Conservation (phyloP, 768 basidiomycete genomes). For the Chalciporus chontae region DNA sequence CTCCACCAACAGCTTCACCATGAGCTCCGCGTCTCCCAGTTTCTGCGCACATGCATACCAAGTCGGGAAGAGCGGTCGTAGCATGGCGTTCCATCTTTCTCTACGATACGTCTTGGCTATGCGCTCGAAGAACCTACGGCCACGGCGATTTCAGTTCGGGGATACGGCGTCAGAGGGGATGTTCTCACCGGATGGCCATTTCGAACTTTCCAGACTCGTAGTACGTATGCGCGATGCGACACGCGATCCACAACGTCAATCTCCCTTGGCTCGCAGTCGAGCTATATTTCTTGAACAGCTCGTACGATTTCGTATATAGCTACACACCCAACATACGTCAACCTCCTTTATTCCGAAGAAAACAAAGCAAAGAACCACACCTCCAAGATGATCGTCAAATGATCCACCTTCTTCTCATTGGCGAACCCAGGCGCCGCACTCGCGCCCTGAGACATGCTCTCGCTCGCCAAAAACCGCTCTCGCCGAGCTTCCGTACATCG, state of each 20-base stretch:
- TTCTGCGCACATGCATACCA: slow-evolving; percentile 85
- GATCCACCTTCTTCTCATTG: slow-evolving; percentile 93
- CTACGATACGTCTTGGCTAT: slow-evolving; percentile 86
- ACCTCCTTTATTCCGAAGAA: not conserved
- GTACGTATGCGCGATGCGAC: slow-evolving; percentile 86
- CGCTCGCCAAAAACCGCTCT: slow-evolving; percentile 58
- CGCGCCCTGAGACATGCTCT: slow-evolving; percentile 37
- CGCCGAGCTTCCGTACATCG: slow-evolving; percentile 77
- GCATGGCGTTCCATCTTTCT: slow-evolving; percentile 76
- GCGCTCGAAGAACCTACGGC: slow-evolving; percentile 81
- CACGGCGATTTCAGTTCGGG: not conserved
- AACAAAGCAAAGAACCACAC: slow-evolving; percentile 32
- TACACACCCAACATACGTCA: slow-evolving; percentile 28
- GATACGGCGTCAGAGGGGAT: not conserved
- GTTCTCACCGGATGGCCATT: slow-evolving; percentile 74
- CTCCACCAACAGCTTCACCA: slow-evolving; percentile 74
- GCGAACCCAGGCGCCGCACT: slow-evolving; percentile 63
- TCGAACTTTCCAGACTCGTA: slow-evolving; percentile 77
- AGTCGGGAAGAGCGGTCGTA: slow-evolving; percentile 67
- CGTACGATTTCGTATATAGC: slow-evolving; percentile 94
- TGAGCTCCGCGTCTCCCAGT: slow-evolving; percentile 72
- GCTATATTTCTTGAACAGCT: slow-evolving; percentile 80
- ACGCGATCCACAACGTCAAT: slow-evolving; percentile 87
- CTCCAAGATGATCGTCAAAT: slow-evolving; percentile 79
- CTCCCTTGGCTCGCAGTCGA: slow-evolving; percentile 61